A percentile compares a stretch with the other conserved stretches of the same genome.
Conservation (phyloP, 306 rosid species). For the Canavalia gladiata region DNA sequence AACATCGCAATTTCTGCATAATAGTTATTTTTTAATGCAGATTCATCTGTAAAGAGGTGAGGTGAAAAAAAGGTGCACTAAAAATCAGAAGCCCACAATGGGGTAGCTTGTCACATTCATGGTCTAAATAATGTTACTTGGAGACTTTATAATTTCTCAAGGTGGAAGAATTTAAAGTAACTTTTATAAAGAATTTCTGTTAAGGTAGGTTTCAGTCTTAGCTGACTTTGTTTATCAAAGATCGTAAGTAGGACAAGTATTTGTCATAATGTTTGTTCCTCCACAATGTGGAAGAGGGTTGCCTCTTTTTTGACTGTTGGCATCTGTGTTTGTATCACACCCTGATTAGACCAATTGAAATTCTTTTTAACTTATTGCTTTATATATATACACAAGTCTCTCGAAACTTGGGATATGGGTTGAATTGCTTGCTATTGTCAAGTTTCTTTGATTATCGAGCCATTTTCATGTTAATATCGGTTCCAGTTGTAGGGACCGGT, state of each 20-base stretch:
- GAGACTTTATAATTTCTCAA: conserved; percentile 26
- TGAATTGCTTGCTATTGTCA: conserved; percentile 32
- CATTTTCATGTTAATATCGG: conserved; percentile 41
- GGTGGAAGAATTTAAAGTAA: conserved; percentile 43
- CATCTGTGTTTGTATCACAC: background rate
- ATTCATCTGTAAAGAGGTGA: background rate
- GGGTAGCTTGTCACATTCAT: conserved; percentile 19
- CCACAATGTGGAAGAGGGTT: conserved; percentile 29
- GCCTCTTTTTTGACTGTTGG: conserved; percentile 24
- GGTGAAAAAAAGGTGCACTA: background rate
- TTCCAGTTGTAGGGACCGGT: conserved; percentile 53
- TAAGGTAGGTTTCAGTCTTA: conserved; percentile 38
- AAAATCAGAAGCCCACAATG: background rate
- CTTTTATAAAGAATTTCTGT: conserved; percentile 49
- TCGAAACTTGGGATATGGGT: conserved; percentile 20
- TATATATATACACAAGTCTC: background rate
- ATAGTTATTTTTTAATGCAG: background rate
- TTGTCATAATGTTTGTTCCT: conserved; percentile 29
- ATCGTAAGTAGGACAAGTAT: conserved; percentile 46
- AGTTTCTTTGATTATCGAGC: conserved; percentile 31
- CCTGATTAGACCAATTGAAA: conserved; percentile 5
- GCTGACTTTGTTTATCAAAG: conserved; percentile 24
- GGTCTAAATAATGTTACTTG: conserved; percentile 9
- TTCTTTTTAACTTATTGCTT: background rate
- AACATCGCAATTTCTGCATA: background rate